Conservation (phyloP, 2,329 filamentous ascomycete species). For the Colletotrichum sansevieriae region DNA sequence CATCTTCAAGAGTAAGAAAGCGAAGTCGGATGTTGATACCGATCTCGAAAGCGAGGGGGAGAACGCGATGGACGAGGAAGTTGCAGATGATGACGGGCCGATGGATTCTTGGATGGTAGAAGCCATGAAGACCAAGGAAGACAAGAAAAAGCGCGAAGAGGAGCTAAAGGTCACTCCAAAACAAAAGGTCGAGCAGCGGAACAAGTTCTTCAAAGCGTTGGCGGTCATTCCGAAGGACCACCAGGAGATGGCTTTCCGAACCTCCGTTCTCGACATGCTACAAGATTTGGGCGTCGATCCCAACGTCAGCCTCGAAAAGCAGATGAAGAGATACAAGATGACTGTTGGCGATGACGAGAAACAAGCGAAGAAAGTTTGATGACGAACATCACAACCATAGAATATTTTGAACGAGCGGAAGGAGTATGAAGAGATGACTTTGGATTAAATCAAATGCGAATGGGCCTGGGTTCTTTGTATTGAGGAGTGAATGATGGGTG, state of each 20-base stretch:
- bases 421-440: too few relatives aligned
- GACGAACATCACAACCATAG: too few relatives aligned
- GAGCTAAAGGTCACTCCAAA: not conserved
- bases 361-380: not conserved
- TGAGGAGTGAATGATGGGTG: too few relatives aligned
- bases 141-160: not conserved
- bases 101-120: conserved; percentile 14
- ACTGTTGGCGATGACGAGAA: not conserved
- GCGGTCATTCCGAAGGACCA: not conserved
- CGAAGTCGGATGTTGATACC: not conserved
- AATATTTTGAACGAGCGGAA: not conserved
- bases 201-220: conserved; percentile 1
- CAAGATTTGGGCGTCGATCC: conserved; percentile 3
- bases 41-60: not conserved
- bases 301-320: not conserved
- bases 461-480: too few relatives aligned
- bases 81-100: not conserved
- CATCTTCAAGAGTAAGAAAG: not conserved
- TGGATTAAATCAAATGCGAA: too few relatives aligned
- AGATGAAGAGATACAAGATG: conserved; percentile 8
- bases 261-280: conserved; percentile 2
- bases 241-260: conserved; percentile 11
- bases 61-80: not conserved
- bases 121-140: not conserved
- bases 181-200: conserved; percentile 12